phyloP scores from a whole-genome alignment of 2,329 filamentous ascomycete species.

The Xylariales sp. region DNA sequence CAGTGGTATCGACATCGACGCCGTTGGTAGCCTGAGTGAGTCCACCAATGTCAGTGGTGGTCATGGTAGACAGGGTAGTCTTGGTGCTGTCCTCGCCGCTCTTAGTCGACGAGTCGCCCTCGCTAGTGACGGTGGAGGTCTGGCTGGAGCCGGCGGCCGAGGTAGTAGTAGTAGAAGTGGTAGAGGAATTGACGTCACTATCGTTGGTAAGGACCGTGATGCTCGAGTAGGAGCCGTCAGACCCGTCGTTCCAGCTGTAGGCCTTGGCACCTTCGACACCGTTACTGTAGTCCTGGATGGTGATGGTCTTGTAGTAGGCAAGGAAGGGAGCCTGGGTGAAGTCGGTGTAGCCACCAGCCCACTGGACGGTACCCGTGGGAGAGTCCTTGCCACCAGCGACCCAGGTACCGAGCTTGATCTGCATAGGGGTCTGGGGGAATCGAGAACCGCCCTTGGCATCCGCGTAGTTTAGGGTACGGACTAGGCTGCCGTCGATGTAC shows the following conservation, averaged over 20 bases:
- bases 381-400: conserved; percentile 55
- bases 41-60: conserved; percentile 14
- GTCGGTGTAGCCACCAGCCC: conserved; percentile 58
- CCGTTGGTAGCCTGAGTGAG: conserved; percentile 17
- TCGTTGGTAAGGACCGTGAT: conserved; percentile 43
- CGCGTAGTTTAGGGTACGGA: conserved; percentile 57
- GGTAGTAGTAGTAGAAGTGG: conserved; percentile 15
- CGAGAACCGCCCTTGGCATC: conserved; percentile 54
- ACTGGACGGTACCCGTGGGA: conserved; percentile 64
- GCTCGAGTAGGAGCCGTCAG: conserved; percentile 43
- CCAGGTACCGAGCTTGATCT: conserved; percentile 66
- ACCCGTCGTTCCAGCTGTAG: conserved; percentile 47
- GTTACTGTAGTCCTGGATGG: conserved; percentile 50
- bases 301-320: conserved; percentile 53
- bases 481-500: conserved; percentile 55
- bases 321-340: conserved; percentile 48
- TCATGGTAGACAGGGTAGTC: conserved; percentile 9
- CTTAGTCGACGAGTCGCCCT: conserved; percentile 8
- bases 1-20: conserved; percentile 12
- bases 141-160: conserved; percentile 13
- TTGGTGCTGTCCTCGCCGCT: conserved; percentile 12
- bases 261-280: conserved; percentile 42
- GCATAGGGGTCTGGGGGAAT: conserved; percentile 71
- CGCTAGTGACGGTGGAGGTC: conserved; percentile 13
- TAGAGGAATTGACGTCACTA: background rate